These are phyloP conservation scores for Hypoxylon sp. DNA, from an alignment of 2,329 filamentous ascomycete species.

Conservation along the genomic window DNA sequence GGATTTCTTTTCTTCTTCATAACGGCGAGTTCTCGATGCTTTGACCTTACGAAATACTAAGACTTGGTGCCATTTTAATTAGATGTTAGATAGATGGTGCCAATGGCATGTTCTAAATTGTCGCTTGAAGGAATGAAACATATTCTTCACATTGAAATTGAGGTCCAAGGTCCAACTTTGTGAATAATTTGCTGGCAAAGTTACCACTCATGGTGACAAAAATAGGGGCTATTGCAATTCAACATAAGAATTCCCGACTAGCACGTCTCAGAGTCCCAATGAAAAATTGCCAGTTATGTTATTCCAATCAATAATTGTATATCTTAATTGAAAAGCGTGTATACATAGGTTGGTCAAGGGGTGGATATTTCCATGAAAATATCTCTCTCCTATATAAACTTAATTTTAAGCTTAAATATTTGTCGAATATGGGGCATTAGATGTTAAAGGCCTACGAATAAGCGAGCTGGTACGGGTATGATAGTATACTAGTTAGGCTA, in stretches of 20 bases:
- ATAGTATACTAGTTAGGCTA: not conserved
- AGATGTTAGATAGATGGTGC: not conserved
- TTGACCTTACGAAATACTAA: not conserved
- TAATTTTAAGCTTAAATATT: too few species aligned
- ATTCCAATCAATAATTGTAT: not conserved
- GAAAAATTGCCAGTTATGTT: not conserved
- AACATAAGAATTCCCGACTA: not conserved
- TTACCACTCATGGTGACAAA: not conserved
- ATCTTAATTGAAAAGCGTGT: not conserved
- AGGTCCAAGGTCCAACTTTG: not conserved
- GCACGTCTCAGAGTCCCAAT: not conserved
- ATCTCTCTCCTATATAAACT: too few species aligned
- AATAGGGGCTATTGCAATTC: not conserved
- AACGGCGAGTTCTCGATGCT: not conserved
- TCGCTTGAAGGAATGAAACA: too few species aligned
- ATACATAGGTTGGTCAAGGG: not conserved
- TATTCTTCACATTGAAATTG: not conserved
- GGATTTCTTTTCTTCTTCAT: not conserved
- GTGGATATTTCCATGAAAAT: not conserved
- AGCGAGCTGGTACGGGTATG: not conserved
- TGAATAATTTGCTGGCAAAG: not conserved
- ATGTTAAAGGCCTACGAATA: not conserved
- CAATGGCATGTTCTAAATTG: not conserved
- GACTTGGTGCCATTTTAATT: not conserved
- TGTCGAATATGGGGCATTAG: not conserved